Percentiles rank a stretch among this genome's conserved stretches.
phyloP scores from a whole-genome alignment of 2,329 filamentous ascomycete species.

The Penicillium sp. region DNA sequence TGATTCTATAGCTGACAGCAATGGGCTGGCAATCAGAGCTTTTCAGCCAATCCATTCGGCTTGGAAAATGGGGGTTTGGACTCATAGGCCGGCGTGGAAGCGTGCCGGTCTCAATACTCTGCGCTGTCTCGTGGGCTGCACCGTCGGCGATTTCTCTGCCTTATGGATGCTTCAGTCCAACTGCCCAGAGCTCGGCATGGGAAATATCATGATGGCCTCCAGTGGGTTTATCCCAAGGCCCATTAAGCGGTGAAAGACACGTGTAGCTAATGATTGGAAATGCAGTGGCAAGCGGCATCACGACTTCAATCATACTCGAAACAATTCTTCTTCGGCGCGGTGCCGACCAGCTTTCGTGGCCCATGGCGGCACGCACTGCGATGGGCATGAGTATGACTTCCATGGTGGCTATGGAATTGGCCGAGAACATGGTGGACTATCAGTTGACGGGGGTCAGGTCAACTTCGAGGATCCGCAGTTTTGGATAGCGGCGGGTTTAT shows the following conservation, averaged over 20 bases:
- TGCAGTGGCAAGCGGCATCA: constrained; percentile 54
- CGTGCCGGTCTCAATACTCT: constrained; percentile 55
- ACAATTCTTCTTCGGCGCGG: constrained; percentile 53
- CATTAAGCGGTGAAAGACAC: too few relatives aligned
- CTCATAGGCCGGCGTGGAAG: constrained; percentile 44
- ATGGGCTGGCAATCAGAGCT: too few relatives aligned
- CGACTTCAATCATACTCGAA: constrained; percentile 54
- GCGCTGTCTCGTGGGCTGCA: constrained; percentile 57
- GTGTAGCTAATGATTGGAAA: not conserved
- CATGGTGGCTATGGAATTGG: constrained; percentile 59
- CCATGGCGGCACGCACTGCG: constrained; percentile 50
- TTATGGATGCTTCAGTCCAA: constrained; percentile 57
- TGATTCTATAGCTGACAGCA: too few relatives aligned
- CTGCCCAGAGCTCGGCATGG: constrained; percentile 49
- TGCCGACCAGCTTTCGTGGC: constrained; percentile 50
- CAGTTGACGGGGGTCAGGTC: constrained; percentile 55
- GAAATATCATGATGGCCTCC: constrained; percentile 53
- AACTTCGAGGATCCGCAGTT: constrained; percentile 50
- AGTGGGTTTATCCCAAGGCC: constrained; percentile 46
- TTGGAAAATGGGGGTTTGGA: constrained; percentile 26
- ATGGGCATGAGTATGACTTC: constrained; percentile 60
- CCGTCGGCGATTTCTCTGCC: constrained; percentile 55
- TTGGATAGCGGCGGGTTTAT: constrained; percentile 50
- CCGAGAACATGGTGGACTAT: constrained; percentile 57
- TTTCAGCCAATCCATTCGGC: too few relatives aligned